Conservation (phyloP, 1,284 basidiomycete species). For the Exobasidium rhododendri region DNA sequence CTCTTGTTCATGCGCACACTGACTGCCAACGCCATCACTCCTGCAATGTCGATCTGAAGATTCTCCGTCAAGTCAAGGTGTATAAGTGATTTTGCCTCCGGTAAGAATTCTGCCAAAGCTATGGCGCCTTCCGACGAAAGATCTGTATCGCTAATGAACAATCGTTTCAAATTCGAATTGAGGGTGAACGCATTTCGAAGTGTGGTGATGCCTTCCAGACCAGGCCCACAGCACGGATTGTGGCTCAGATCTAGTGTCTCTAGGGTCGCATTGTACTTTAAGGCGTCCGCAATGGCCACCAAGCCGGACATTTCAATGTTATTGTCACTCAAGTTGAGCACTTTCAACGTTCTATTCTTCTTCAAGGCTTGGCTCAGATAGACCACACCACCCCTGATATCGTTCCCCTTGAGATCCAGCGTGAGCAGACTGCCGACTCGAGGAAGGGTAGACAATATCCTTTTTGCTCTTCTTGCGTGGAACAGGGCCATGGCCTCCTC, state of each 20-base stretch:
- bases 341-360: conserved; percentile 88
- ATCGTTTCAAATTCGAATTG: conserved; percentile 83
- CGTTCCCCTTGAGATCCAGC: conserved; percentile 85
- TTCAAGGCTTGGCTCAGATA: conserved; percentile 94
- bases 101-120: conserved; percentile 90
- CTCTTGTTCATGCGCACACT: conserved; percentile 76
- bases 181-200: conserved; percentile 80
- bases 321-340: conserved; percentile 90
- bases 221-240: conserved; percentile 87
- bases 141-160: conserved; percentile 82
- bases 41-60: conserved; percentile 72
- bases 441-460: conserved; percentile 65
- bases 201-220: conserved; percentile 67
- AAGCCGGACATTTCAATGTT: conserved; percentile 80
- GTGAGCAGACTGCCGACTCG: conserved; percentile 79
- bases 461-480: conserved; percentile 33
- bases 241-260: conserved; percentile 89
- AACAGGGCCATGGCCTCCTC: conserved; percentile 33
- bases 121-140: conserved; percentile 84
- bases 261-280: conserved; percentile 91
- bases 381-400: conserved; percentile 73
- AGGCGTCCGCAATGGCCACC: conserved; percentile 77
- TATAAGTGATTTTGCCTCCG: conserved; percentile 78
- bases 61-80: conserved; percentile 65
- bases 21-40: conserved; percentile 83